Evolutionary conservation across 768 basidiomycete species (phyloP), one percentile per base, ranked within the genome.

Genomic region (Inosperma sp.): DNA sequence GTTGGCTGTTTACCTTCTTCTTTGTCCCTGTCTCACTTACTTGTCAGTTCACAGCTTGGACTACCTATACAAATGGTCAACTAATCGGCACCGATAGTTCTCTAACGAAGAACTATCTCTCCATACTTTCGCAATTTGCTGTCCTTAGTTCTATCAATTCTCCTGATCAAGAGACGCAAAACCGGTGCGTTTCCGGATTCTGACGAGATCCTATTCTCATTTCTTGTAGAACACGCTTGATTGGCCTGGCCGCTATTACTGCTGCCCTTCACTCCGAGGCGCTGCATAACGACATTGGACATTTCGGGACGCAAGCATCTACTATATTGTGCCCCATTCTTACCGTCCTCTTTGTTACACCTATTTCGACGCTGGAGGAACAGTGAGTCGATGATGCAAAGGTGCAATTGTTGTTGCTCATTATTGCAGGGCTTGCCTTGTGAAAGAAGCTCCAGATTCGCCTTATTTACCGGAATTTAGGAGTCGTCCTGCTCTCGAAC

Each of bases 31-130:
- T 44, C 14, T 21, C 22, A 53, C 23, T 21, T 17, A 36, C 23
- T 39, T 29, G n/a, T n/a, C 26, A 93, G 87, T 92, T 95, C 60
- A 88, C 86, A 3, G 86, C 91, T 1, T 97, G 91, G 86, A 86
- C 87, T 16, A 93, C 93, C 13, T 96, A 84, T 57, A 92, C 93
- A 17, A 86, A 94, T 57, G 91, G 92, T 0, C 83, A 83, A 48
- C 72, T 88, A 33, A 82, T 94, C 55, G 89, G 88, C 22, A 80
- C 84, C 10, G 93, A 95, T 61, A 79, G 78, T 49, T 68, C 62
- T 25, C 70, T 90, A 42, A 88, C 89, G 0, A 71, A 73, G 22
- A 77, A 83, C 50, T 95, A 95, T 65, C 68, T 90, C 26, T 73
- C 76, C 7, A 78, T 82, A 25, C 75, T 95, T 30, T 68, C 66